Base-by-base conservation (phyloP, 441 rosid genomes). In the Bruguiera hainesii region DNA sequence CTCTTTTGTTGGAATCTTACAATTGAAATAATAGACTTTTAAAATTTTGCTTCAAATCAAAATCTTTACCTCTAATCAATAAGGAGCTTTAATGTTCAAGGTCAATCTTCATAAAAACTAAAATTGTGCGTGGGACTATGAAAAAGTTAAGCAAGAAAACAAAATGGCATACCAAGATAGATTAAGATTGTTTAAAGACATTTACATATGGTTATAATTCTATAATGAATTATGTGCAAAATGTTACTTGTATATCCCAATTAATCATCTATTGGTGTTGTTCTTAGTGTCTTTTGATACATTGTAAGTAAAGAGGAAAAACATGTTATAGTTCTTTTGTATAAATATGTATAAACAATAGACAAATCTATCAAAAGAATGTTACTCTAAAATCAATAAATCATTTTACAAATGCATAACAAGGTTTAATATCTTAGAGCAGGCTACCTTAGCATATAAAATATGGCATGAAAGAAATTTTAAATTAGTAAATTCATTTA, bases 311-410 rank as follows among this genome's bases (percentile, higher is more conserved):
- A 87, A 71, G 28, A 84, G 85, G 69, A 85, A 88, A 55, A 88
- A 81, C 6, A 52, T 15, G 55, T 73, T 76, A 81, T 84, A 94
- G 64, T 89, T 85, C 75, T 81, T 87, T 80, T 83, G 90, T 71
- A 90, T 65, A 72, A 87, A 93, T 87, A 92, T 93, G 90, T 80
- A 63, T 46, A 21, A 53, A 0, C 56, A 6, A 1, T 16, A 15
- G 18, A 9, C 5, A 3, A 61, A 66, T 23, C 31, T 0, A 50
- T 61, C n/a, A 21, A 25, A 16, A 30, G 5, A 52, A 15, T 18
- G 26, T 48, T 37, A 69, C 53, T 42, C 30, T 39, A 15, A 7
- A n/a, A 35, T 20, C 20, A 33, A 1, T 18, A 6, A 49, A 28
- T n/a, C 18, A 1, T 6, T 25, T 28, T 19, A 63, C 9, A 39